Conservation (phyloP, 345 rosid genomes). For the Camelina neglecta region DNA sequence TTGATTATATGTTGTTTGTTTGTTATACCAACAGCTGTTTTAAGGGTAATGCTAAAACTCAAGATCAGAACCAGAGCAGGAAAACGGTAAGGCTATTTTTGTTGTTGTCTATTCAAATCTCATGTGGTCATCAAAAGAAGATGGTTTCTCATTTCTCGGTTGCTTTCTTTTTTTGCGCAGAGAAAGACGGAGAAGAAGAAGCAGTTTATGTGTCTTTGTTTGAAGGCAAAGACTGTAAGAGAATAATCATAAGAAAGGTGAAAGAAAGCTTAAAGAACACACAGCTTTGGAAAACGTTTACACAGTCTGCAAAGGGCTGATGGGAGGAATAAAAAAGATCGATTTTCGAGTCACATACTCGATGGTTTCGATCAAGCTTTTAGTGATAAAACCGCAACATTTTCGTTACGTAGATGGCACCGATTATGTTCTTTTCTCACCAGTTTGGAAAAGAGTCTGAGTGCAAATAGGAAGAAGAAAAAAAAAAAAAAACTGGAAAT, state of each 20-base stretch:
- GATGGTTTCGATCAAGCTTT: slow-evolving; percentile 18
- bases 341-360: slow-evolving; percentile 16
- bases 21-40: slow-evolving; percentile 31
- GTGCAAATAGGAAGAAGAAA: slow-evolving; percentile 30
- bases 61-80: slow-evolving; percentile 35
- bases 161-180: slow-evolving; percentile 19
- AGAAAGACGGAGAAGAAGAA: slow-evolving; percentile 32
- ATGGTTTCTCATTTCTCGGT: slow-evolving; percentile 9
- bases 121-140: neutral
- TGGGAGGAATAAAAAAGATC: slow-evolving; percentile 34
- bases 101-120: neutral
- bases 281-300: slow-evolving; percentile 1
- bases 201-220: slow-evolving; percentile 39
- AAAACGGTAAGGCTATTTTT: slow-evolving; percentile 21
- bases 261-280: slow-evolving; percentile 14
- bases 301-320: slow-evolving; percentile 23
- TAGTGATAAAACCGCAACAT: slow-evolving; percentile 30
- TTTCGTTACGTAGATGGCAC: slow-evolving; percentile 37
- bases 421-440: slow-evolving; percentile 25
- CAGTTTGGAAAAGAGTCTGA: slow-evolving; percentile 34
- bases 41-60: slow-evolving; percentile 30
- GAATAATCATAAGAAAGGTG: slow-evolving; percentile 26
- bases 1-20: slow-evolving; percentile 29
- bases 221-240: slow-evolving; percentile 39
- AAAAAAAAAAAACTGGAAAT: slow-evolving; percentile 17